Base-by-base conservation (phyloP, 345 rosid species). In the Populus deltoides region DNA sequence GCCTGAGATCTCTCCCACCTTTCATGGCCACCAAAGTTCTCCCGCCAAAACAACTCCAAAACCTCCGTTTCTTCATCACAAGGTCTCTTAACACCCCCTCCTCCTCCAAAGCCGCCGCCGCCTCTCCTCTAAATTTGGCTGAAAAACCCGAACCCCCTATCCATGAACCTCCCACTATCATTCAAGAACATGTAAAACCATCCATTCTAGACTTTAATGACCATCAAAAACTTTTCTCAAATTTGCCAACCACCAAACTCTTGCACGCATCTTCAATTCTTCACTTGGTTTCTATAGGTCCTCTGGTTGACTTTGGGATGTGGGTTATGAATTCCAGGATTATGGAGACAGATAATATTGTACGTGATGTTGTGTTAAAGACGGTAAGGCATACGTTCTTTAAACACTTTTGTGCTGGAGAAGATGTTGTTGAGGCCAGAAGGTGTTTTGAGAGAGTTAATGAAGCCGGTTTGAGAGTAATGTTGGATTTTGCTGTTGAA, bases 361-460 rank as follows among this genome's bases (percentile, higher is more conserved):
- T 84, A 16, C 88, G 97, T 24, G 89, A 83, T 18, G 27, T 78
- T 29, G 81, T 95, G 27, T 65, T 81, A 47, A 77, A 70, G 20
- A 47, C 79, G 10, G 80, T 93, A 1, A 86, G 85, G 80, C 81
- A 77, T 7, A 93, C 90, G n/a, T 88, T 93, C 57, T 93, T 86
- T 45, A 92, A 91, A 70, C 99, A 95, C 61, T 95, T 95, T 49
- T 93, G 97, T 29, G 98, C 91, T 5, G 99, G 99, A 7, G 98
- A 92, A 77, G 80, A 76, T 16, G 77, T 82, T 2, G 49, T 38
- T 13, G 93, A 90, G 76, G 94, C 88, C 0, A 85, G 68, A 3
- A 33, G 78, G 27, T 86, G 87, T 61, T 80, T 90, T 1, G 69
- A 78, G 83, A 87, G 74, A 80, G 68, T 88, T 10, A 83, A 89